Percentiles rank a stretch among this genome's conserved stretches.
Evolutionary conservation across 1,284 basidiomycete genomes (phyloP).

Genomic region (Butyriboletus appendiculatus): DNA sequence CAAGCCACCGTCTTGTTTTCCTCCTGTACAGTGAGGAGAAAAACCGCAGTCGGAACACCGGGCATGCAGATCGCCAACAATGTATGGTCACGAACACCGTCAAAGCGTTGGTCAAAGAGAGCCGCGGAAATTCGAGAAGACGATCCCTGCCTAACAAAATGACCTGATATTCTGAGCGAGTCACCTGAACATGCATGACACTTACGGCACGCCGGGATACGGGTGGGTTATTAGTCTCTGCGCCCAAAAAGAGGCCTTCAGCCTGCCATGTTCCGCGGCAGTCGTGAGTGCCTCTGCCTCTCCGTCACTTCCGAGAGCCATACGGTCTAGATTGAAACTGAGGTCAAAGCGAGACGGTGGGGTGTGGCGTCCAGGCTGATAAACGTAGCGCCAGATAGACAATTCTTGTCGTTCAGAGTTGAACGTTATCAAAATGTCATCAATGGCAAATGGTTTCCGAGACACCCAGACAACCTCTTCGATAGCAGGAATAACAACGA

Average conservation of each 20-base stretch:
- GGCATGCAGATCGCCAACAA: slow-evolving; percentile 63
- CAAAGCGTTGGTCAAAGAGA: slow-evolving; percentile 67
- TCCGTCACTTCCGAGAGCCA: slow-evolving; percentile 51
- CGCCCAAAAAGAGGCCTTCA: slow-evolving; percentile 71
- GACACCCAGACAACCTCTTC: slow-evolving; percentile 68
- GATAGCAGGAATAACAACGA: slow-evolving; percentile 54
- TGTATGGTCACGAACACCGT: slow-evolving; percentile 50
- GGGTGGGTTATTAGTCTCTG: slow-evolving; percentile 56
- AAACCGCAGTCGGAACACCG: slow-evolving; percentile 48
- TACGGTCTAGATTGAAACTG: slow-evolving; percentile 62
- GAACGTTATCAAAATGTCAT: slow-evolving; percentile 58
- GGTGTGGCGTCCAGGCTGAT: slow-evolving; percentile 44
- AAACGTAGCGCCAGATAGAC: slow-evolving; percentile 72
- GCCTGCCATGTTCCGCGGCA: slow-evolving; percentile 55
- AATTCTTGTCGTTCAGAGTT: slow-evolving; percentile 51
- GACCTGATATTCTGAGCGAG: not conserved
- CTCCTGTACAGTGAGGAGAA: slow-evolving; percentile 44
- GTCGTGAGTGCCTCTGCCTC: slow-evolving; percentile 42
- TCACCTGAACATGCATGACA: slow-evolving; percentile 13
- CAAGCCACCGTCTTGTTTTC: slow-evolving; percentile 42
- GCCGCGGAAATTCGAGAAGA: slow-evolving; percentile 49
- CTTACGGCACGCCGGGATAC: slow-evolving; percentile 55
- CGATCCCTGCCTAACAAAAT: slow-evolving; percentile 16
- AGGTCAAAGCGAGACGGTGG: slow-evolving; percentile 57
- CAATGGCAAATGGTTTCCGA: slow-evolving; percentile 43